Evolutionary conservation across 1,139 yeast species (phyloP).

Genomic region (Chernovozyma sophiae-reginae): DNA sequence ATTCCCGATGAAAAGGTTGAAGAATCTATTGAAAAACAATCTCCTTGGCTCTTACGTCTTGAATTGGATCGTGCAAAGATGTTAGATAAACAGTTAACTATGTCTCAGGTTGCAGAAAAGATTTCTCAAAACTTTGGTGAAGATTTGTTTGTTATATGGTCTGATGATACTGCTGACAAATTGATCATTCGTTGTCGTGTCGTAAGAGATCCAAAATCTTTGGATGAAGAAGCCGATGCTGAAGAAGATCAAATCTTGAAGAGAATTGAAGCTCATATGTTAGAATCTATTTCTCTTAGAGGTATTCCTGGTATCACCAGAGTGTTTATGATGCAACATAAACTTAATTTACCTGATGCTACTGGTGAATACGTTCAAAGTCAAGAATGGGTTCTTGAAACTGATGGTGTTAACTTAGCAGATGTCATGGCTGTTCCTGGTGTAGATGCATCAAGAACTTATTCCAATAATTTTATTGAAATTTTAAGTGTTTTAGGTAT

Average conservation of each 20-base stretch:
- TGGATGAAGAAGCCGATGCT: constrained; percentile 91
- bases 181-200: constrained; percentile 97
- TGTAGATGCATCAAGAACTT: constrained; percentile 84
- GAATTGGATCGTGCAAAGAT: constrained; percentile 98
- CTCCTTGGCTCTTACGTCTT: constrained; percentile 95
- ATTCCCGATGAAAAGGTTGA: constrained; percentile 98
- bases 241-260: constrained; percentile 97
- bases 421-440: constrained; percentile 96
- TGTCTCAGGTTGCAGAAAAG: constrained; percentile 98
- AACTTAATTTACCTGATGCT: constrained; percentile 70
- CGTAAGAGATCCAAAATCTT: constrained; percentile 89
- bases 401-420: constrained; percentile 95
- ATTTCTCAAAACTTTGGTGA: constrained; percentile 91
- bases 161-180: constrained; percentile 97
- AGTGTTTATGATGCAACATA: constrained; percentile 92
- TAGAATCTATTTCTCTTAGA: constrained; percentile 88
- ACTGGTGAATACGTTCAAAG: constrained; percentile 85
- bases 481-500: constrained; percentile 93
- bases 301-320: constrained; percentile 95
- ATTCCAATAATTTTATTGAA: constrained; percentile 95
- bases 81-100: constrained; percentile 95
- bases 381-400: constrained; percentile 97
- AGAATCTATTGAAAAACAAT: constrained; percentile 86
- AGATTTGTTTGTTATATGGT: constrained; percentile 96
- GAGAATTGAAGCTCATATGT: constrained; percentile 94